Evolutionary conservation across 2,329 filamentous ascomycete species (phyloP), one percentile per base, ranked within the genome.

Genomic region (Penicillium sp.): DNA sequence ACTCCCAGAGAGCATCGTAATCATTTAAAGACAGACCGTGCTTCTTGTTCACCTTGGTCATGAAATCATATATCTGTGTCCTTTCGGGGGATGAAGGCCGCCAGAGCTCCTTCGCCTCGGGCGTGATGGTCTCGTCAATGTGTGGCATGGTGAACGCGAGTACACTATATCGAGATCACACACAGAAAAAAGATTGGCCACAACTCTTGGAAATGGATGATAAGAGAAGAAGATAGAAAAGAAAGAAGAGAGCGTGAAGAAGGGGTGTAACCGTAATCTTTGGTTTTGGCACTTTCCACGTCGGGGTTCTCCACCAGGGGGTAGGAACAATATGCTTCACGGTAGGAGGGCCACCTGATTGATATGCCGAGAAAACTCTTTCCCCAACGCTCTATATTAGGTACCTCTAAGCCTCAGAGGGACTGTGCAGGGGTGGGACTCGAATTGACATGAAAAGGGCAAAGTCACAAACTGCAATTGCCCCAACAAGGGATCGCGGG

Each of bases 1-100:
- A 98, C 74, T 85, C 80, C 80, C 94, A 91, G 9, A 98, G 84
- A n/a, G 87, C 87, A 22, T 88, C 80, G 73, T 97, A 97, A 65
- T 83, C 86, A 19, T 82, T 75, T 51, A 95, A 81, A 24, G 81
- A 74, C 59, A 92, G 76, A 12, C 80, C 78, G 72, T 93, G 86
- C 70, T 89, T 90, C 64, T 85, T 74, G 76, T 90, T 92, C 66
- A 96, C 83, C 56, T 82, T 81, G 69, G 88, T 82, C 67, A 92
- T 84, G 76, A 95, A 96, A 55, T 82, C 82, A 80, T 85, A 88
- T 83, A 94, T 91, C 59, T 85, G 85, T 8, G 91, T 94, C 42
- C 84, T 84, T 51, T 85, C 76, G 8, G 91, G 91, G 68, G 85
- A 78, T 37, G 86, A 81, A 76, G 93, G 91, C 64, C 84, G 83